Evolutionary conservation across 805 yeast genomes (phyloP).

Genomic region (Ogataea neopini): DNA sequence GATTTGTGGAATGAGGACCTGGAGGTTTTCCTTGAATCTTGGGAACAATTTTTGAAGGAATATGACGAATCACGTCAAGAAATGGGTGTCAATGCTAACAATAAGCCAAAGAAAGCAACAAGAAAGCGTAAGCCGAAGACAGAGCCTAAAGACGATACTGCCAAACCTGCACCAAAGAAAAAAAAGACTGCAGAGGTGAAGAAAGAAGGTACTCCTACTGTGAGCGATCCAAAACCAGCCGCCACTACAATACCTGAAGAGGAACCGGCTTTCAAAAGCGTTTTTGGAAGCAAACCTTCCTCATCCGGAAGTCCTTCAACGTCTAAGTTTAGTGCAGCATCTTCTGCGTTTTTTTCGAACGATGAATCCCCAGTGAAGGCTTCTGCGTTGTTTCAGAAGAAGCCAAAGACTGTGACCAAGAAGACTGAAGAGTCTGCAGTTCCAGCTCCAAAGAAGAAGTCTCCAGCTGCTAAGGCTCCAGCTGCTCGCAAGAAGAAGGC

Average conservation of each 20-base stretch:
- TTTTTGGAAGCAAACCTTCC: conserved; percentile 34
- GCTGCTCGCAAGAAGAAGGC: conserved; percentile 6
- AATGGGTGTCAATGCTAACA: conserved; percentile 45
- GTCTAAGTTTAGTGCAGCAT: conserved; percentile 27
- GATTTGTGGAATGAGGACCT: conserved; percentile 88
- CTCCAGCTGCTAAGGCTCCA: conserved; percentile 4
- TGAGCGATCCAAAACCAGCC: background rate
- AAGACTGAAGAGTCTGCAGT: conserved; percentile 11
- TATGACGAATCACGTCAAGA: conserved; percentile 63
- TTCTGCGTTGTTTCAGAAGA: conserved; percentile 18
- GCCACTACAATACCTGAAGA: conserved; percentile 4
- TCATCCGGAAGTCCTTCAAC: conserved; percentile 15
- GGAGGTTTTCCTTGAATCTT: conserved; percentile 66
- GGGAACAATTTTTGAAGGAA: conserved; percentile 64
- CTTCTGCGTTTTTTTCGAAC: conserved; percentile 18
- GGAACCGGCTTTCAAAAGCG: conserved; percentile 32
- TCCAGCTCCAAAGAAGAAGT: conserved; percentile 10
- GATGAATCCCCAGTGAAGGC: conserved; percentile 17
- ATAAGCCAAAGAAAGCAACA: conserved; percentile 40
- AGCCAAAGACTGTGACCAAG: conserved; percentile 10
- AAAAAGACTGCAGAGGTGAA: conserved; percentile 17
- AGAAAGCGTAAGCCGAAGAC: conserved; percentile 34
- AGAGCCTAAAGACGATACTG: conserved; percentile 8
- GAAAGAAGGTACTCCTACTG: conserved; percentile 1
- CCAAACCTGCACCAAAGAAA: conserved; percentile 7